Conservation (phyloP, 2,329 filamentous ascomycete species). For the Drechslerella coelobrocha region DNA sequence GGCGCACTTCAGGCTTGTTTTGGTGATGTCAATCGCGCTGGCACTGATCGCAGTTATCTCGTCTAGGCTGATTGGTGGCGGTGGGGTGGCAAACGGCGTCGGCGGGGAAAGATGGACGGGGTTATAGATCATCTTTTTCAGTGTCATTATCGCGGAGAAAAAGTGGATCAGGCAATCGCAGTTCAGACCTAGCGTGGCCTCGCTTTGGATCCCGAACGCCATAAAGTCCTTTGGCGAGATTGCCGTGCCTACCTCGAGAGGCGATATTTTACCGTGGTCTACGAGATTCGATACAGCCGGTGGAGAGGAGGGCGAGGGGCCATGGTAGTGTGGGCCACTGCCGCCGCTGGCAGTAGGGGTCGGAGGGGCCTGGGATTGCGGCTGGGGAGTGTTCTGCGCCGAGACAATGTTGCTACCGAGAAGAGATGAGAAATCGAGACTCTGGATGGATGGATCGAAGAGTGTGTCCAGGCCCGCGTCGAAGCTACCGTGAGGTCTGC, state of each 20-base stretch:
- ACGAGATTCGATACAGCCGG: constrained; percentile 31
- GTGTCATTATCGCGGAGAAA: constrained; percentile 48
- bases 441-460: constrained; percentile 36
- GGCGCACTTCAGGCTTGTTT: constrained; percentile 41
- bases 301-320: not conserved
- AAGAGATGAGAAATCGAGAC: constrained; percentile 46
- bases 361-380: constrained; percentile 11
- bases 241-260: constrained; percentile 33
- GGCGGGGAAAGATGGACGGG: constrained; percentile 46
- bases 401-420: constrained; percentile 20
- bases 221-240: constrained; percentile 33
- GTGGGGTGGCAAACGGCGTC: constrained; percentile 41
- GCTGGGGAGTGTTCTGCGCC: constrained; percentile 10
- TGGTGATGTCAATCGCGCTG: constrained; percentile 47
- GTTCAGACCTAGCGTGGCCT: constrained; percentile 25
- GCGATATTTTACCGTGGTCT: constrained; percentile 42
- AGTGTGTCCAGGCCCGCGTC: constrained; percentile 40
- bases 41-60: constrained; percentile 42
- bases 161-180: constrained; percentile 49
- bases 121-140: constrained; percentile 50
- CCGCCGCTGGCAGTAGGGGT: not conserved
- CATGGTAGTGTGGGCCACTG: not conserved
- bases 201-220: constrained; percentile 31
- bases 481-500: constrained; percentile 13
- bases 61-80: constrained; percentile 42